Percentiles rank a stretch among this genome's conserved stretches.
Evolutionary conservation across 768 basidiomycete genomes (phyloP).

Genomic region (Mycena vulgaris): DNA sequence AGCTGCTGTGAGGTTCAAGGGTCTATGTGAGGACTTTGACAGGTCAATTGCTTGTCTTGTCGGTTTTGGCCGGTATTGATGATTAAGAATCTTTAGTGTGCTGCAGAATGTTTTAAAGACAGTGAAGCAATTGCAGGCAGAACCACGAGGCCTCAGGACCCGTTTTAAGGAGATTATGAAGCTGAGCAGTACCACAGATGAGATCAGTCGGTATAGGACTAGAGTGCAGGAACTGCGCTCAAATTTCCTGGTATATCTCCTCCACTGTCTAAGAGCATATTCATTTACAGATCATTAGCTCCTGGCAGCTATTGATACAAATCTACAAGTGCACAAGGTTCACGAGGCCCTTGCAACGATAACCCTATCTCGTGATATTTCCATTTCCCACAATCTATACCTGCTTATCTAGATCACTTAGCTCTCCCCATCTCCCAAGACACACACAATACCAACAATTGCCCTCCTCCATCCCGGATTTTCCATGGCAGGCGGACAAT

Average conservation of each 20-base stretch:
- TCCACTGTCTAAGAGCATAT: not conserved
- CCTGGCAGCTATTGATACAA: not conserved
- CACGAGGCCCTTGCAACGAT: not conserved
- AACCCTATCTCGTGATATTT: not conserved
- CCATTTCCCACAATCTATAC: not conserved
- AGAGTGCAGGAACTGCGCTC: not conserved
- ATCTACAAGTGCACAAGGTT: not conserved
- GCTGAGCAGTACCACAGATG: not conserved
- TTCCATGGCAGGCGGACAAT: conserved; percentile 14
- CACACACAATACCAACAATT: not conserved
- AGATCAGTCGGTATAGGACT: not conserved
- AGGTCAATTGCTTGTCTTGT: no score
- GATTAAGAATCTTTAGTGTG: no score
- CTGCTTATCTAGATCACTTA: not conserved
- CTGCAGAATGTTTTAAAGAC: no score
- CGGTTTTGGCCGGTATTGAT: no score
- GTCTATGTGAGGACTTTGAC: no score
- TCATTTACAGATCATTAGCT: not conserved
- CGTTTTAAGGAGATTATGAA: no score
- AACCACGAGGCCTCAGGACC: no score
- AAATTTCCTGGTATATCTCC: not conserved
- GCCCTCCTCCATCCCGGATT: conserved; percentile 11
- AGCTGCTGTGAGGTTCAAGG: no score
- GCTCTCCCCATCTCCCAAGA: not conserved
- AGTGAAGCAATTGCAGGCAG: no score